Evolutionary conservation across 371 early-diverging fungal genomes (phyloP).

Genomic region (Actinomortierella wolfii): DNA sequence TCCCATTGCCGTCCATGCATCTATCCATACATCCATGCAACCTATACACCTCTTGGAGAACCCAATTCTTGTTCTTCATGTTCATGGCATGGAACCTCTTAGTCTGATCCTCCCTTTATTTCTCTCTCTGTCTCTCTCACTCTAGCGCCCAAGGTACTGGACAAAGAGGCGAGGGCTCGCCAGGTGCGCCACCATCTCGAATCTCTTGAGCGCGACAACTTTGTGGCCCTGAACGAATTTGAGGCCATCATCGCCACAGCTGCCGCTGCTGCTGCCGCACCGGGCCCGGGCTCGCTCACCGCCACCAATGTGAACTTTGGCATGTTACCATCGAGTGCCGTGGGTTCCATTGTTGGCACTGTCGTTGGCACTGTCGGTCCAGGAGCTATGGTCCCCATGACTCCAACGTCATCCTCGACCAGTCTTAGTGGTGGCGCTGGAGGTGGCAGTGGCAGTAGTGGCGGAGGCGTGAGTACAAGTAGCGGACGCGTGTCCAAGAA

Average conservation of each 20-base stretch:
- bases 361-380: conserved; percentile 37
- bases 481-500: neutral
- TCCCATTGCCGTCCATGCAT: too few relatives aligned
- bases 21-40: too few relatives aligned
- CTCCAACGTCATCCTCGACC: conserved; percentile 6
- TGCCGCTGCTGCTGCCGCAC: conserved; percentile 44
- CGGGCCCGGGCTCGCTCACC: conserved; percentile 34
- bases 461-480: neutral
- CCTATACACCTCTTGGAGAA: too few relatives aligned
- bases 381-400: conserved; percentile 10
- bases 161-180: conserved; percentile 31
- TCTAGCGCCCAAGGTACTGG: conserved; percentile 33
- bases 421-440: neutral
- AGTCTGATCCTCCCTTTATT: too few relatives aligned
- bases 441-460: neutral
- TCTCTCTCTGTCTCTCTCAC: neutral
- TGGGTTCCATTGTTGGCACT: conserved; percentile 39
- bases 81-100: too few relatives aligned
- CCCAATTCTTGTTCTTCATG: too few relatives aligned
- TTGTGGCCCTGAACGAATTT: conserved; percentile 58
- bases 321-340: neutral
- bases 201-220: conserved; percentile 69
- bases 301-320: conserved; percentile 30
- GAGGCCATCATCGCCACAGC: conserved; percentile 61
- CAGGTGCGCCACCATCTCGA: conserved; percentile 64